These are phyloP conservation scores for Sporobolomyces phaffii DNA, from an alignment of 768 basidiomycete species.

Conservation along the genomic window DNA sequence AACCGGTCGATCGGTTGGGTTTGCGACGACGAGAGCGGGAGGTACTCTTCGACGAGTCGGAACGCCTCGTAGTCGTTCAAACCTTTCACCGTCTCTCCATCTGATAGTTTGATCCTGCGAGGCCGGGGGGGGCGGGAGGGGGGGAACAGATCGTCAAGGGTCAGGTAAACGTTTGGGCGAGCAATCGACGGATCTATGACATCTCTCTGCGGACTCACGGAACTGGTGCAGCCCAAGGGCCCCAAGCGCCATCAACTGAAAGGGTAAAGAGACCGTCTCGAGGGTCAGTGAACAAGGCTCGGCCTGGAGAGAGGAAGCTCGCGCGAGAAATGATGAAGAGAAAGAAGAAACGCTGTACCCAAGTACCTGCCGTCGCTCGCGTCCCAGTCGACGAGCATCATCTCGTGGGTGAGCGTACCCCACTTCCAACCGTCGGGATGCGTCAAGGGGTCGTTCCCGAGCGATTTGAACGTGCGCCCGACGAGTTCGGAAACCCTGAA, in stretches of 20 bases:
- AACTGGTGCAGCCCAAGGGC: neutral
- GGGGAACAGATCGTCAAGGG: no score
- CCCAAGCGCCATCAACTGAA: constrained; percentile 23
- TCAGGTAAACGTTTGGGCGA: no score
- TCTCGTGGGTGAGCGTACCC: constrained; percentile 27
- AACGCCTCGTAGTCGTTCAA: constrained; percentile 33
- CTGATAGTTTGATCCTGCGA: constrained; percentile 18
- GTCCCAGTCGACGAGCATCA: constrained; percentile 25
- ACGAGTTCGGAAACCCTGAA: constrained; percentile 23
- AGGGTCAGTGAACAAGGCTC: no score
- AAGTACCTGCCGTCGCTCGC: constrained; percentile 24
- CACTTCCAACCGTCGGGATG: constrained; percentile 29
- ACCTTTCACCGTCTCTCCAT: constrained; percentile 2
- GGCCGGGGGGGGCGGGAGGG: no score
- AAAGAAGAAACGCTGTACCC: neutral
- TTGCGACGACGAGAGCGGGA: neutral
- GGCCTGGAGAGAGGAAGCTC: no score
- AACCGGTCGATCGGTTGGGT: constrained; percentile 26
- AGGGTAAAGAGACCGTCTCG: no score
- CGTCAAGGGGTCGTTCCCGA: constrained; percentile 26
- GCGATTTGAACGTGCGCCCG: constrained; percentile 20
- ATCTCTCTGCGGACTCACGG: no score
- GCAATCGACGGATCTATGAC: no score
- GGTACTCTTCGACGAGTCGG: constrained; percentile 2
- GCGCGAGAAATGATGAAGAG: no score